Percentiles rank a stretch among this genome's conserved stretches.
These are phyloP conservation scores for Coemansia sp. DNA, from an alignment of 371 early-diverging fungal genomes.

Conservation along the genomic window DNA sequence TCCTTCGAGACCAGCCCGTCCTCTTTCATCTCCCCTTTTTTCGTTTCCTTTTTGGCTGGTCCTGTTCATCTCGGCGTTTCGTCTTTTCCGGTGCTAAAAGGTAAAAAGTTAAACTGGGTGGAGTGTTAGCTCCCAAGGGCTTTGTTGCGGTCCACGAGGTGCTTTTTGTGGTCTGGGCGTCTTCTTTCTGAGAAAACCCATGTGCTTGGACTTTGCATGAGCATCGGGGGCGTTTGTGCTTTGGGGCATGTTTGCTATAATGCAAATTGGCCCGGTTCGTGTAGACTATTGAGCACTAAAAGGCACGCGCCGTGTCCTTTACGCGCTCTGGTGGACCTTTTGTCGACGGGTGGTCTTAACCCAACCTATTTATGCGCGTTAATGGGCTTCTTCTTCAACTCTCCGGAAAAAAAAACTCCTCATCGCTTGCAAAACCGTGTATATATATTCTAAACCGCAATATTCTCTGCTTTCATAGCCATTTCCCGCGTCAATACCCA, in stretches of 20 bases:
- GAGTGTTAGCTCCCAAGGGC: not conserved
- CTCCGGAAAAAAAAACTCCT: too few species aligned
- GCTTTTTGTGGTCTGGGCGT: not conserved
- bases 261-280: too few species aligned
- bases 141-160: not conserved
- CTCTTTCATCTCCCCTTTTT: conserved; percentile 6
- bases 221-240: not conserved
- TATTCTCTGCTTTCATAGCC: not conserved
- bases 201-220: conserved; percentile 1
- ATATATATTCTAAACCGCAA: not conserved
- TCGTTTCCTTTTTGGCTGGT: conserved; percentile 1
- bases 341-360: too few species aligned
- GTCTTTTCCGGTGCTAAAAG: not conserved
- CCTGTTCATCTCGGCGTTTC: not conserved
- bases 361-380: too few species aligned
- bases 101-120: not conserved
- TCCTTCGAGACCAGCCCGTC: not conserved
- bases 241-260: not conserved
- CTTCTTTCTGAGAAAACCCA: conserved; percentile 3
- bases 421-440: not conserved
- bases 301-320: too few species aligned
- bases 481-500: not conserved
- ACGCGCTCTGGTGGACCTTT: too few species aligned
- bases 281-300: too few species aligned
- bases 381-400: too few species aligned